Evolutionary conservation across 176 grass and related monocot genomes (phyloP).

Genomic region (Lolium rigidum): DNA sequence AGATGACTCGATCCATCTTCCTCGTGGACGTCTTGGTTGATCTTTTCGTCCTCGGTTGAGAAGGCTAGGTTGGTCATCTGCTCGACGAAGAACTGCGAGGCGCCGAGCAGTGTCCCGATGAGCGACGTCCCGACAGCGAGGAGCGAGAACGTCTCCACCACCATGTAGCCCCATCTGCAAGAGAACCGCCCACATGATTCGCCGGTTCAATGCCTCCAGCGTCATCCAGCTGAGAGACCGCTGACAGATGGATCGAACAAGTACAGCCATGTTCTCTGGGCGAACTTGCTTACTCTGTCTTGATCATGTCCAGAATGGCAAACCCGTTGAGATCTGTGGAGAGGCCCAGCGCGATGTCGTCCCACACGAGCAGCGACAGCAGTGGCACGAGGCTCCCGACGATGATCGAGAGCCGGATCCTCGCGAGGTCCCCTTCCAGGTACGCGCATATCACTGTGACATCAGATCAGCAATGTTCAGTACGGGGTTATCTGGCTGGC

Average conservation of each 20-base stretch:
- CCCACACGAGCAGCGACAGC: constrained; percentile 74
- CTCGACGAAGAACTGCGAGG: constrained; percentile 84
- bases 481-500: not conserved
- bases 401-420: constrained; percentile 71
- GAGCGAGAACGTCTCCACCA: constrained; percentile 78
- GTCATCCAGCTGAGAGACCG: not conserved
- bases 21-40: not conserved
- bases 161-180: constrained; percentile 59
- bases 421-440: constrained; percentile 67
- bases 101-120: constrained; percentile 76
- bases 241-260: not conserved
- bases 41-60: not conserved
- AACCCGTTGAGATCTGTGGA: constrained; percentile 52
- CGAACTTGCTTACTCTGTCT: constrained; percentile 56
- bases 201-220: constrained; percentile 1
- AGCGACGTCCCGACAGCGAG: constrained; percentile 79
- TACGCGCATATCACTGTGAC: constrained; percentile 81
- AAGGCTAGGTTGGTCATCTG: constrained; percentile 56
- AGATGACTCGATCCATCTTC: constrained; percentile 21
- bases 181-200: not conserved
- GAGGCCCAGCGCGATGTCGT: constrained; percentile 71
- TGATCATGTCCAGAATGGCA: constrained; percentile 59
- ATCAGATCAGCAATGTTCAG: constrained; percentile 26
- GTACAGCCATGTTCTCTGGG: not conserved
- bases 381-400: constrained; percentile 78